A percentile compares a stretch with the other conserved stretches of the same genome.
These are phyloP conservation scores for Aureobasidium uvarum DNA, from an alignment of 2,329 filamentous ascomycete species.

Conservation along the genomic window DNA sequence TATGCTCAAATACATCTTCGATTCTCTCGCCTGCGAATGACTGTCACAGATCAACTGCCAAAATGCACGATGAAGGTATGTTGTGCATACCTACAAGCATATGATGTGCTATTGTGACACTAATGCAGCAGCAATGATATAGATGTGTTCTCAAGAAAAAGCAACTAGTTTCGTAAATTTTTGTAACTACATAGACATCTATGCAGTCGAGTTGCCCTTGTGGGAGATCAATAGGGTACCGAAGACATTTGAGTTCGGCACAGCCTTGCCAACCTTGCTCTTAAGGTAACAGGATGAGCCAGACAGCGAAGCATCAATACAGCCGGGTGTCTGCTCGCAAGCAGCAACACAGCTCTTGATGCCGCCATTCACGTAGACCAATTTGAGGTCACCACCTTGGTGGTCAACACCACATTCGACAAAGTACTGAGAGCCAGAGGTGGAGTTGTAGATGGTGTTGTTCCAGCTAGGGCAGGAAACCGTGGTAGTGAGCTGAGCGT, in stretches of 20 bases:
- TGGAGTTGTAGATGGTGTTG: slow-evolving; percentile 27
- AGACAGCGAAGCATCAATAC: slow-evolving; percentile 37
- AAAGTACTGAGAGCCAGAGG: slow-evolving; percentile 31
- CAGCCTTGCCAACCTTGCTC: slow-evolving; percentile 31
- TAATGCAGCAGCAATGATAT: too few relatives aligned
- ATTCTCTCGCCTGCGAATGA: too few relatives aligned
- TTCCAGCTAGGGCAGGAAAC: slow-evolving; percentile 31
- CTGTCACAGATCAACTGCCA: too few relatives aligned
- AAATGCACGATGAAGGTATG: too few relatives aligned
- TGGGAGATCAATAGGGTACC: slow-evolving; percentile 4
- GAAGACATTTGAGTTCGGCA: slow-evolving; percentile 28
- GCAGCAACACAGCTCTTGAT: slow-evolving; percentile 36
- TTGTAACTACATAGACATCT: background rate
- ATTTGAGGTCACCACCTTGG: slow-evolving; percentile 34
- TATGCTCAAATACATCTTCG: too few relatives aligned
- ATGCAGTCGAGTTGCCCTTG: slow-evolving; percentile 9
- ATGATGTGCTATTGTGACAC: too few relatives aligned
- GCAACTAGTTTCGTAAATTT: too few relatives aligned
- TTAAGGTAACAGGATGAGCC: slow-evolving; percentile 38
- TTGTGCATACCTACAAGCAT: too few relatives aligned
- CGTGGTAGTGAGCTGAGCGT: slow-evolving; percentile 13
- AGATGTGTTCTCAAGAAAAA: too few relatives aligned
- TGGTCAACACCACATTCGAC: slow-evolving; percentile 39
- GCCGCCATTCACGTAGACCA: slow-evolving; percentile 29
- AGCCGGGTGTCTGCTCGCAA: slow-evolving; percentile 35